Evolutionary conservation across 1,139 yeast genomes (phyloP).

Genomic region (Taphrina wiesneri): DNA sequence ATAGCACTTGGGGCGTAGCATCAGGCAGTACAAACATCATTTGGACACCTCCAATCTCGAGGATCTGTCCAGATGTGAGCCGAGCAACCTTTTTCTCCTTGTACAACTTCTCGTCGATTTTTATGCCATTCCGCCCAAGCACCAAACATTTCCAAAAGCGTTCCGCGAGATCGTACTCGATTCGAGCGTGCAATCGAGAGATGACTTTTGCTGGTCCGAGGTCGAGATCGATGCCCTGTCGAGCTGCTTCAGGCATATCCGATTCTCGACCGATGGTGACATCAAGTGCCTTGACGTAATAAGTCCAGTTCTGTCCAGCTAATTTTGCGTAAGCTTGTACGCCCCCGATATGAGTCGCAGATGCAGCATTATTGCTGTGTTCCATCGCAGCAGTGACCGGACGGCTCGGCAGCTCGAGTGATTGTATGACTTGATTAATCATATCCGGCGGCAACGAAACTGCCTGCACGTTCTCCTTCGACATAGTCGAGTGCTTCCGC

Average conservation of each 20-base stretch:
- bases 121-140: constrained; percentile 88
- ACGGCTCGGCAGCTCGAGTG: constrained; percentile 41
- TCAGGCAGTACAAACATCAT: constrained; percentile 98
- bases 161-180: constrained; percentile 69
- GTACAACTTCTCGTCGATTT: constrained; percentile 63
- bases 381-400: constrained; percentile 51
- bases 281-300: constrained; percentile 77
- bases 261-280: constrained; percentile 76
- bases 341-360: constrained; percentile 65
- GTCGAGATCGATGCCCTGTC: constrained; percentile 70
- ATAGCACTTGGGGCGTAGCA: constrained; percentile 58
- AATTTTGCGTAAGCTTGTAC: constrained; percentile 83
- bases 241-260: constrained; percentile 41
- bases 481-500: constrained; percentile 20
- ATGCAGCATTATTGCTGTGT: constrained; percentile 60
- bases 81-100: constrained; percentile 51
- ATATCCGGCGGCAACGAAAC: constrained; percentile 29
- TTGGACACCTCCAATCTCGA: constrained; percentile 95
- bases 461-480: background rate
- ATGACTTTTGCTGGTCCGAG: constrained; percentile 96
- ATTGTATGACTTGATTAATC: constrained; percentile 45
- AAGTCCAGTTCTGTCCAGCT: constrained; percentile 74
- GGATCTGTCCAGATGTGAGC: constrained; percentile 52
- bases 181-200: constrained; percentile 82
- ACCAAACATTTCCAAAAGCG: constrained; percentile 85